Evolutionary conservation across 129 eudicot genomes (phyloP).

Genomic region (Centrapalus pauciflorus): DNA sequence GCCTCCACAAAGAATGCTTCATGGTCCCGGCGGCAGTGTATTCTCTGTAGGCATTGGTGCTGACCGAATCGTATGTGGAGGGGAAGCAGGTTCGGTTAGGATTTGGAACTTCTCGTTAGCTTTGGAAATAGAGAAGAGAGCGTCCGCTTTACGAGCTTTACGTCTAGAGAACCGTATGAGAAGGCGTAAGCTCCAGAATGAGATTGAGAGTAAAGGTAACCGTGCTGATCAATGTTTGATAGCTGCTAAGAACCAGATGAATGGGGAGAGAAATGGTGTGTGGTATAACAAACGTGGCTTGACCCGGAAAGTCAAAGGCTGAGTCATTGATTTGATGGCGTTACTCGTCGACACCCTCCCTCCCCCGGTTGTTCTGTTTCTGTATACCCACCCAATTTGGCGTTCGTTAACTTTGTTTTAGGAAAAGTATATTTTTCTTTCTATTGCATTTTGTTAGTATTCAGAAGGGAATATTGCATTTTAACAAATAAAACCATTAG

Average conservation of each 20-base stretch:
- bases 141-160: constrained; percentile 43
- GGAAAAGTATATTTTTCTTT: background rate
- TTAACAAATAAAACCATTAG: constrained; percentile 6
- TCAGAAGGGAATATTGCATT: constrained; percentile 1
- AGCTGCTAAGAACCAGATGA: constrained; percentile 60
- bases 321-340: constrained; percentile 26
- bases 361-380: constrained; percentile 6
- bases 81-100: constrained; percentile 71
- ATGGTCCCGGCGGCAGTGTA: constrained; percentile 58
- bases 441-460: constrained; percentile 16
- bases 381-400: constrained; percentile 19
- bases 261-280: constrained; percentile 51
- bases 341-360: background rate
- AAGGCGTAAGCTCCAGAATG: constrained; percentile 54
- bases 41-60: constrained; percentile 69
- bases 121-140: constrained; percentile 60
- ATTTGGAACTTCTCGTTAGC: constrained; percentile 89
- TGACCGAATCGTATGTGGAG: constrained; percentile 88
- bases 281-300: constrained; percentile 72
- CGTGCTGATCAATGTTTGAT: constrained; percentile 56
- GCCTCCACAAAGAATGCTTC: constrained; percentile 89
- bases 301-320: constrained; percentile 63
- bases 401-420: constrained; percentile 18
- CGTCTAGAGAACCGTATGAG: constrained; percentile 73
- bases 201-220: constrained; percentile 51